Base-by-base conservation (phyloP, 208 protist genomes). In the Leishmania tropica region DNA sequence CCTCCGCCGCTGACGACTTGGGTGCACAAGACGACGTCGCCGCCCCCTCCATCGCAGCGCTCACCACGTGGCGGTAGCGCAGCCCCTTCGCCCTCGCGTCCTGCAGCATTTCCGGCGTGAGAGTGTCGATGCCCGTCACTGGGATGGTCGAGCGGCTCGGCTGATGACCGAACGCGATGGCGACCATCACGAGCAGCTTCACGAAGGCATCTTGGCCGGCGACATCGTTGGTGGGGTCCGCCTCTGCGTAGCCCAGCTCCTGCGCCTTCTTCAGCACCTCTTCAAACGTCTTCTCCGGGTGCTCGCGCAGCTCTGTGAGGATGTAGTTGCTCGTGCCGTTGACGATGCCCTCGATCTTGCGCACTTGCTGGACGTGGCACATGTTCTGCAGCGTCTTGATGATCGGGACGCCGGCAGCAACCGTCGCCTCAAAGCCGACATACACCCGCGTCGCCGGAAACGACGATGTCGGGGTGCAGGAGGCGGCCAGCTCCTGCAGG, bases 291-390 rank as follows among this genome's bases (percentile, higher is more conserved):
- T 86, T 86, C 51, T 81, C 78, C 8, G 81, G 75, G 53, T 82
- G 56, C n/a, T 65, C 45, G 42, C 85, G 85, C 78, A 85, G 78
- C 47, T 88, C 81, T 21, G 84, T 86, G 37, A 88, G 79, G 35
- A 88, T 82, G 76, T 83, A 88, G 80, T 87, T 88, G 71, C 81
- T 87, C 47, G 87, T 86, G 67, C 85, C 81, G 80, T 90, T 88
- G 31, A 88, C 65, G 47, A 88, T 86, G 51, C 87, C 85, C 75
- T 90, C 87, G 56, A 90, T 58, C 65, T 84, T 83, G 48, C 37
- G 79, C 47, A 88, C 64, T 60, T 67, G 72, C 68, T 90, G 85
- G 40, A 86, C 85, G 48, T 75, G 75, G 24, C 65, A 48, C 70
- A 87, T 67, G 37, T 83, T 85, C 78, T 90, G 81, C 28, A 90